Evolutionary conservation across 257 asterid species (phyloP), one percentile per base, ranked within the genome.

Genomic region (Solanum microdontum): DNA sequence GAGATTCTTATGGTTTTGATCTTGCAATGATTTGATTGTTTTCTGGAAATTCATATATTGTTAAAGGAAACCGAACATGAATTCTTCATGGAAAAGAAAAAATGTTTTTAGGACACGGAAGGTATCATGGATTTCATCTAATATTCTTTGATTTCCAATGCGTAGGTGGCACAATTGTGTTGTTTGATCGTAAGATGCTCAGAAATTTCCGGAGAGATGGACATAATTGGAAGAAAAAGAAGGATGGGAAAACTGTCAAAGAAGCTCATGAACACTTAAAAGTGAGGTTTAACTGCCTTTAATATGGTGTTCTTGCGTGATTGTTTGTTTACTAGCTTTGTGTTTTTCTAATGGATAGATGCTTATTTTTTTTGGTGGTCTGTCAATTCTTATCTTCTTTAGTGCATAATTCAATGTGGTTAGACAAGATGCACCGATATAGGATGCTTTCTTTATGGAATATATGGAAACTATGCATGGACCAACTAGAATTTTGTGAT

Each of bases 221-320:
- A 82, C 96, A 94, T 92, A 97, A 93, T 87, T 95, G 99, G 99
- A 95, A 95, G 95, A 97, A 97, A 94, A 97, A 95, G 89, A 94
- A 95, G 87, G 99, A 97, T 84, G 99, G 99, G 48, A 97, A 97
- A 92, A 94, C 99, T 74, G 97, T 97, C 64, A 94, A 95, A 91
- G 99, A 97, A 95, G 99, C 99, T 89, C 99, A 97, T 28, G 99
- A 97, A 87, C 99, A 94, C 94, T 93, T 97, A 87, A 97, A 97
- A 92, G 99, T 95, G 93, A 87, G 92, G 82, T 74, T 12, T 74
- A 36, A 74, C 82, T 10, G 6, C 82, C 51, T 74, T 74, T 36
- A 74, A 11, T 74, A 36, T 36, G 51, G 19, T 80, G 85, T 60
- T 89, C 39, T 80, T 80, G 1, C 28, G 30, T 80, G 36, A 80